Base-by-base conservation (phyloP, 1,139 yeast genomes). In the Saccharomyces hybrid region DNA sequence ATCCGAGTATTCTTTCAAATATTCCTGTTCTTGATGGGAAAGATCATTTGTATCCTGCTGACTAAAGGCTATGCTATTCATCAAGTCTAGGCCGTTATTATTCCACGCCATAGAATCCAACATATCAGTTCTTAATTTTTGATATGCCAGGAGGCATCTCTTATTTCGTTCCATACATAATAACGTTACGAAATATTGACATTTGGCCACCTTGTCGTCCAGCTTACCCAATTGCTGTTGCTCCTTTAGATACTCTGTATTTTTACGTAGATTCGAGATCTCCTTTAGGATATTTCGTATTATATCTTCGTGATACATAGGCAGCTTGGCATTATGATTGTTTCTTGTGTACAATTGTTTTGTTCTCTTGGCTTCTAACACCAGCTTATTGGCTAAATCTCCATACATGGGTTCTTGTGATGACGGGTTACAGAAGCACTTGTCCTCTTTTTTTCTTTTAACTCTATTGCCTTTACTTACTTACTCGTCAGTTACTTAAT, bases 361-460 rank as follows among this genome's bases (percentile, higher is more conserved):
- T 0, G 95, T 77, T 61, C 99, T 75, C 61, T 90, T 86, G n/a
- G 98, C 95, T 59, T 93, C 98, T 47, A 84, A 76, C 2, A 88
- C 78, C 28, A 93, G 80, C 67, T 93, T 93, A 57, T 83, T 81
- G 1, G 95, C 97, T 3, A 80, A 67, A 63, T 91, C 98, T 34
- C 98, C 98, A 66, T 88, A 88, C 99, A 93, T 93, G 38, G 14
- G n/a, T 5, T 13, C 38, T 13, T 32, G 38, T 32, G 38, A 32
- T 13, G n/a, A 13, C 9, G 38, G 38, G 38, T 9, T 28, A 28
- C 11, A 8, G 23, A 20, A 3, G 3, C 11, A 28, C 11, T 28
- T 28, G 3, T 28, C 31, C 31, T 28, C 30, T 20, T 3, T 20
- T 20, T 3, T 20, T 3, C 23, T 20, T 20, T 20, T 20, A 4